Evolutionary conservation across 129 eudicot genomes (phyloP).

Genomic region (Apium graveolens): DNA sequence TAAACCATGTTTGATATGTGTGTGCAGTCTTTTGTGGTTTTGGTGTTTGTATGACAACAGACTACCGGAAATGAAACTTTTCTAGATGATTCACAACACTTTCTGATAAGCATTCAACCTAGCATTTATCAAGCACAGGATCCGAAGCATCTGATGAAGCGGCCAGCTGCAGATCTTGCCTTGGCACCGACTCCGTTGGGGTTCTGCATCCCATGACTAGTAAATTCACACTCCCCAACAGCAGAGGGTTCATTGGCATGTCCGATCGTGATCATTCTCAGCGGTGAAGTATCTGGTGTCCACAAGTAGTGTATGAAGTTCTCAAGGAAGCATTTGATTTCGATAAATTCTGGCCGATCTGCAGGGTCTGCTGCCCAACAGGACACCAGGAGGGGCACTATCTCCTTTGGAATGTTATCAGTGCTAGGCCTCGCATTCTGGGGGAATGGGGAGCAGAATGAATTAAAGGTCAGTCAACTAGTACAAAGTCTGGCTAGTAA

Average conservation of each 20-base stretch:
- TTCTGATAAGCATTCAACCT: not conserved
- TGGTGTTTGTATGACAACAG: not conserved
- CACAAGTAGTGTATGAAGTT: conserved; percentile 10
- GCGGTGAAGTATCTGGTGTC: not conserved
- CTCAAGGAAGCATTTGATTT: conserved; percentile 19
- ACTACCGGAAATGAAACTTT: not conserved
- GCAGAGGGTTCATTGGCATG: conserved; percentile 1
- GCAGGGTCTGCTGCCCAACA: conserved; percentile 45
- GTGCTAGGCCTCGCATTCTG: conserved; percentile 37
- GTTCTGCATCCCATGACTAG: conserved; percentile 13
- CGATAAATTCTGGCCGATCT: conserved; percentile 30
- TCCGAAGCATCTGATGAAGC: conserved; percentile 1
- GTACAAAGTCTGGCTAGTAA: not conserved
- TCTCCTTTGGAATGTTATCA: conserved; percentile 25
- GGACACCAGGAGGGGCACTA: conserved; percentile 32
- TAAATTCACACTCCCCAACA: conserved; percentile 2
- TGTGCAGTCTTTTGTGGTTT: not conserved
- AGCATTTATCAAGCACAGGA: not conserved
- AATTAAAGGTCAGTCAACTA: not conserved
- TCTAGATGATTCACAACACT: not conserved
- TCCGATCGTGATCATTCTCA: conserved; percentile 11
- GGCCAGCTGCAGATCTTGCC: not conserved
- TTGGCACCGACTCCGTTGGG: not conserved
- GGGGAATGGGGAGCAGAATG: not conserved
- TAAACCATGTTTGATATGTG: not conserved